A percentile compares a stretch with the other conserved stretches of the same genome.
Evolutionary conservation across 176 grass and related monocot species (phyloP).

Genomic region (Saccharum spontaneum): DNA sequence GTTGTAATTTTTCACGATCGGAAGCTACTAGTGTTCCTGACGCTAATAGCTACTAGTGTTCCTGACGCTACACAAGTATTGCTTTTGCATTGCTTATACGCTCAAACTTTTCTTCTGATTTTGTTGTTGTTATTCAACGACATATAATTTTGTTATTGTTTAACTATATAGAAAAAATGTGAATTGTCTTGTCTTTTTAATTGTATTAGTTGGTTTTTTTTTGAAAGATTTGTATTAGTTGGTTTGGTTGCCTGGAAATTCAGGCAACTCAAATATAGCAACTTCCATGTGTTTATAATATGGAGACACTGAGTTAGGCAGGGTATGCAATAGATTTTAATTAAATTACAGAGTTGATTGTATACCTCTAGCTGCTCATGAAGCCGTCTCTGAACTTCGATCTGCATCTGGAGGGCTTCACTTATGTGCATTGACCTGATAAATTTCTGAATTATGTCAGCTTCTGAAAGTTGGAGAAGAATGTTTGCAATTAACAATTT

Average conservation of each 20-base stretch:
- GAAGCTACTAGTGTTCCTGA: not conserved
- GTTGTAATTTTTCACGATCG: not conserved
- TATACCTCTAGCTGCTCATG: constrained; percentile 93
- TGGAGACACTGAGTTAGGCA: not conserved
- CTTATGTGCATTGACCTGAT: constrained; percentile 72
- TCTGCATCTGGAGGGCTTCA: constrained; percentile 90
- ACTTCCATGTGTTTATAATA: not conserved
- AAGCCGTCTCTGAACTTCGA: constrained; percentile 95
- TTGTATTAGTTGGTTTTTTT: too few species aligned
- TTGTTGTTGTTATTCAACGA: too few species aligned
- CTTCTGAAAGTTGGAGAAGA: not conserved
- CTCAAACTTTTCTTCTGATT: too few species aligned
- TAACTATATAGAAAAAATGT: too few species aligned
- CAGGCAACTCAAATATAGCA: too few species aligned
- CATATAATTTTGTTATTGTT: too few species aligned
- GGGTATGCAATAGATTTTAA: not conserved
- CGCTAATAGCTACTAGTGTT: not conserved
- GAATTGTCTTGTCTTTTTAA: too few species aligned
- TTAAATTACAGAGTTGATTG: not conserved
- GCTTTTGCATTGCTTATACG: not conserved
- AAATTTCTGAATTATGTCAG: not conserved
- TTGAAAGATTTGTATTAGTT: too few species aligned
- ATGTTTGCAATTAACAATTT: not conserved
- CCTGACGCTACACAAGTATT: not conserved
- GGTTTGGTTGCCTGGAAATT: too few species aligned